A percentile compares a stretch with the other conserved stretches of the same genome.
phyloP scores from a whole-genome alignment of 75 land plant genomes.

The Ceratopteris richardii region DNA sequence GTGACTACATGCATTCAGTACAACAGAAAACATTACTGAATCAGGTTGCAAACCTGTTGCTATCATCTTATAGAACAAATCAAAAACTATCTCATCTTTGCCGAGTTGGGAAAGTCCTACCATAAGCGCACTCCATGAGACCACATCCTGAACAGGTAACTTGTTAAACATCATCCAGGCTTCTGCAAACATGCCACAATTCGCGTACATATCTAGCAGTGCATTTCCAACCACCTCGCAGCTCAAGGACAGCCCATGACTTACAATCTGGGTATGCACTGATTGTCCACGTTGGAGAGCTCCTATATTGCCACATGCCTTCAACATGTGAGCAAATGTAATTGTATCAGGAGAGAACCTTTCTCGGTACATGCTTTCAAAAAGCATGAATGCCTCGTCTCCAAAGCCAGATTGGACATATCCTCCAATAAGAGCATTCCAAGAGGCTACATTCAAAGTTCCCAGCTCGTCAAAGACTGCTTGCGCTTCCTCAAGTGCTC shows the following conservation, averaged over 20 bases:
- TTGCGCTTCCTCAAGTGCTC: conserved; percentile 7
- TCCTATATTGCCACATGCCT: conserved; percentile 10
- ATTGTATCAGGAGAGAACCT: conserved; percentile 9
- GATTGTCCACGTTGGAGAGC: neutral
- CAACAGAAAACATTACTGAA: conserved; percentile 24
- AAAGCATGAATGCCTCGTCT: conserved; percentile 8
- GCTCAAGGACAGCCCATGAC: neutral
- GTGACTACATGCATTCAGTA: conserved; percentile 25
- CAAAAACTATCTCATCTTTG: conserved; percentile 25
- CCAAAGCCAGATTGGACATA: conserved; percentile 10
- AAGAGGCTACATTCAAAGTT: conserved; percentile 4
- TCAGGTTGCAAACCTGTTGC: conserved; percentile 26
- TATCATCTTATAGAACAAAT: conserved; percentile 24
- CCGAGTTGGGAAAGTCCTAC: conserved; percentile 44
- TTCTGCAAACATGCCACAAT: conserved; percentile 24
- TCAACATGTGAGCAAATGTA: conserved; percentile 1
- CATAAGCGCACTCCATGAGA: conserved; percentile 57
- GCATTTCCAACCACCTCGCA: conserved; percentile 5
- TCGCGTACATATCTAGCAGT: conserved; percentile 34
- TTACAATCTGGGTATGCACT: conserved; percentile 8
- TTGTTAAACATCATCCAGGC: conserved; percentile 30
- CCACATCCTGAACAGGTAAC: conserved; percentile 25
- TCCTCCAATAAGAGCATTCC: conserved; percentile 15
- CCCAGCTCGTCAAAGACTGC: conserved; percentile 4
- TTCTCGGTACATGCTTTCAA: conserved; percentile 1